Conservation (phyloP, 306 rosid genomes). For the Malus asiatica region DNA sequence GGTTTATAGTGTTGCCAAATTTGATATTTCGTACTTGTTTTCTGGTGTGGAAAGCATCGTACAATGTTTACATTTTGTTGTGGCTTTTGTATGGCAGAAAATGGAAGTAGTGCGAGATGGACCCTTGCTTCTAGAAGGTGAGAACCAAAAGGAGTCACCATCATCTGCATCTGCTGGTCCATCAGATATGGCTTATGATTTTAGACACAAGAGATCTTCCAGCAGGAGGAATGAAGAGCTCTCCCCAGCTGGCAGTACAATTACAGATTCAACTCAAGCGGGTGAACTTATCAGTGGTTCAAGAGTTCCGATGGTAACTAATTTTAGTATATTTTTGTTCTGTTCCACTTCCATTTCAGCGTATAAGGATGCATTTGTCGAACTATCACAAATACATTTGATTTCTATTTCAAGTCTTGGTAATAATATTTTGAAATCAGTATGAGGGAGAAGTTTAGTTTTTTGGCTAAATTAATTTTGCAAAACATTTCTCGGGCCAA, state of each 20-base stretch:
- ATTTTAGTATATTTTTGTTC: constrained; percentile 4
- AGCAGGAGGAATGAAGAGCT: constrained; percentile 83
- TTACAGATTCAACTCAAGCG: constrained; percentile 78
- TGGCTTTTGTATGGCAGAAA: constrained; percentile 38
- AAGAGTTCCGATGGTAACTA: constrained; percentile 34
- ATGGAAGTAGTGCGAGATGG: constrained; percentile 46
- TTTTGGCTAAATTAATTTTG: neutral
- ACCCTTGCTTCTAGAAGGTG: constrained; percentile 51
- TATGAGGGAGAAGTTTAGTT: neutral
- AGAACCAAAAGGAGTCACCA: constrained; percentile 53
- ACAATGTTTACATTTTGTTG: neutral
- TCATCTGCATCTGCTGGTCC: constrained; percentile 28
- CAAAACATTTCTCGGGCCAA: neutral
- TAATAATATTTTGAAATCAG: neutral
- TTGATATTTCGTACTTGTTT: neutral
- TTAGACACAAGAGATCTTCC: constrained; percentile 71
- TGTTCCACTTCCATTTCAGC: constrained; percentile 2
- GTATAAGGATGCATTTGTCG: neutral
- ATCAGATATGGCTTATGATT: constrained; percentile 49
- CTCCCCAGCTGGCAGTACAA: constrained; percentile 62
- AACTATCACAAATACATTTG: neutral
- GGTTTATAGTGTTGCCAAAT: neutral
- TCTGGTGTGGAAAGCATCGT: constrained; percentile 6
- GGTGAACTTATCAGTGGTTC: constrained; percentile 77
- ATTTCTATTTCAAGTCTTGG: neutral